phyloP scores from a whole-genome alignment of 805 yeast species.

The Henningerozyma blattae region DNA sequence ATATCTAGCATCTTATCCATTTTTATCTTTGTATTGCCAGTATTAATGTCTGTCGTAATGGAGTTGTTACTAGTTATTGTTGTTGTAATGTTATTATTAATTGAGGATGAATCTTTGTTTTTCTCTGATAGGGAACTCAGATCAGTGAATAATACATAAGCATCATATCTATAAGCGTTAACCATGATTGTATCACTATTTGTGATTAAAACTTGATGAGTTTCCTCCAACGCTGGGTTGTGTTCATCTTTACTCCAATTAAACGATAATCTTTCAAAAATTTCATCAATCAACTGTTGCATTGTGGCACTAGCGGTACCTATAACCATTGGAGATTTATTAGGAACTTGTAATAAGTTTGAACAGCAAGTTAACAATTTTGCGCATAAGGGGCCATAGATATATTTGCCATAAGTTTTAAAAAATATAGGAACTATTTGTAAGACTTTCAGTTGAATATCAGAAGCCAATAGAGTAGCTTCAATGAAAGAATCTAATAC shows the following conservation, averaged over 20 bases:
- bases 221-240: conserved; percentile 10
- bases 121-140: conserved; percentile 41
- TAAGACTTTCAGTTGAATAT: conserved; percentile 73
- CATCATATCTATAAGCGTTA: conserved; percentile 50
- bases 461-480: conserved; percentile 64
- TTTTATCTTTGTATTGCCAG: conserved; percentile 33
- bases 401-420: conserved; percentile 44
- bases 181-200: conserved; percentile 33
- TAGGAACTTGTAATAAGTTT: conserved; percentile 47
- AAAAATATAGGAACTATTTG: conserved; percentile 72
- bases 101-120: conserved; percentile 2
- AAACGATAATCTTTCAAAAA: conserved; percentile 52
- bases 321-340: conserved; percentile 62
- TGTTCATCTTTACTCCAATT: conserved; percentile 21
- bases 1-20: conserved; percentile 40
- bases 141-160: conserved; percentile 58
- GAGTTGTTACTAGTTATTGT: neutral
- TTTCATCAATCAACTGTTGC: conserved; percentile 68
- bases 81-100: conserved; percentile 1
- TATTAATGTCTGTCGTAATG: conserved; percentile 37
- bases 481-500: conserved; percentile 60
- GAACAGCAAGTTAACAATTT: conserved; percentile 60
- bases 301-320: conserved; percentile 91
- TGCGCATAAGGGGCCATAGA: conserved; percentile 44
- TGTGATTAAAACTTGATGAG: conserved; percentile 31